phyloP scores from a whole-genome alignment of 768 basidiomycete species.

The Sistotremastrum suecicum region DNA sequence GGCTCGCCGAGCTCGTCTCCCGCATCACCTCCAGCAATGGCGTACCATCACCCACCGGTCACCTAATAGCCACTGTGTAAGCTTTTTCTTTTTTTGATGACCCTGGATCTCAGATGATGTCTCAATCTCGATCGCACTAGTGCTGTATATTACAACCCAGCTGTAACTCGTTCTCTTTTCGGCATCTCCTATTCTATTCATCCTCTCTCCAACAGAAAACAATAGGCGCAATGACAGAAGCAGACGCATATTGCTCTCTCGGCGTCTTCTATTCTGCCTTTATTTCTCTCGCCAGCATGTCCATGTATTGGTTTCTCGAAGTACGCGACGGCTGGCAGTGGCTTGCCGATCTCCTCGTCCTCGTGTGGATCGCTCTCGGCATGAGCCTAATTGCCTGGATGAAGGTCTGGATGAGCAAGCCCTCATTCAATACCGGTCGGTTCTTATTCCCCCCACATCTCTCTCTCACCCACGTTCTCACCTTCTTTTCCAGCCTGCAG shows the following conservation, averaged over 20 bases:
- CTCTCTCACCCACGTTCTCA: not conserved
- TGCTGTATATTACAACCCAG: slow-evolving; percentile 84
- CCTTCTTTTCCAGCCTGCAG: slow-evolving; percentile 44
- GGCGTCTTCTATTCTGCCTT: slow-evolving; percentile 57
- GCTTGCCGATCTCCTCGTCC: slow-evolving; percentile 58
- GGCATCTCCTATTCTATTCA: not conserved
- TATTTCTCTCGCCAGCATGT: slow-evolving; percentile 64
- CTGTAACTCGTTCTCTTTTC: slow-evolving; percentile 15
- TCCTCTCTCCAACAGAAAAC: slow-evolving; percentile 35
- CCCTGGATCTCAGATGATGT: not conserved
- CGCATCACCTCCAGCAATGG: slow-evolving; percentile 40
- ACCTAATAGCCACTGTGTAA: slow-evolving; percentile 89
- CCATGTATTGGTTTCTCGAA: slow-evolving; percentile 70
- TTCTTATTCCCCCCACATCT: not conserved
- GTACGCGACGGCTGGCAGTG: slow-evolving; percentile 53
- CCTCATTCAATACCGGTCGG: slow-evolving; percentile 78
- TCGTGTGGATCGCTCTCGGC: slow-evolving; percentile 73
- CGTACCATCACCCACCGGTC: slow-evolving; percentile 62
- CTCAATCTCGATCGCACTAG: slow-evolving; percentile 18
- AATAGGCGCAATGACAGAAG: slow-evolving; percentile 84
- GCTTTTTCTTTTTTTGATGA: slow-evolving; percentile 14
- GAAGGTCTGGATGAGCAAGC: slow-evolving; percentile 84
- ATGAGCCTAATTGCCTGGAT: slow-evolving; percentile 79
- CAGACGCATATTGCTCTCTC: slow-evolving; percentile 65
- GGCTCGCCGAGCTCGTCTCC: slow-evolving; percentile 54